A percentile compares a stretch with the other conserved stretches of the same genome.
phyloP scores from a whole-genome alignment of 257 asterid genomes.

The Buddleja alternifolia region DNA sequence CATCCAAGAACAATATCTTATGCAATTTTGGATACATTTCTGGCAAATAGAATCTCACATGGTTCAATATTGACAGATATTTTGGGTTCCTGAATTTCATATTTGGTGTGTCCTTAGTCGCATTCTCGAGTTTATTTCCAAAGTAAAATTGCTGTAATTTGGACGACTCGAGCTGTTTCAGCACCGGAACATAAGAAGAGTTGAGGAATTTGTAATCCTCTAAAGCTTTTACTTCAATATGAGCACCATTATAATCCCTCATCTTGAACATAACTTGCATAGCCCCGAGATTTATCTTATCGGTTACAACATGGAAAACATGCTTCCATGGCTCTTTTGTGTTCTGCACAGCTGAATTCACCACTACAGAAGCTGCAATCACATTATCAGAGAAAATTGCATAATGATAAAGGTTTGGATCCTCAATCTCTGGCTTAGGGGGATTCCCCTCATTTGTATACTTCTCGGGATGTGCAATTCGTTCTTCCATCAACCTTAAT shows the following conservation, averaged over 20 bases:
- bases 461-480: slow-evolving; percentile 42
- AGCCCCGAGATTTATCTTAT: slow-evolving; percentile 61
- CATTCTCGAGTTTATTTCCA: slow-evolving; percentile 50
- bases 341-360: slow-evolving; percentile 55
- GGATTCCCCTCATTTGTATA: slow-evolving; percentile 51
- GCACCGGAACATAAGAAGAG: slow-evolving; percentile 51
- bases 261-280: slow-evolving; percentile 66
- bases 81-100: slow-evolving; percentile 55
- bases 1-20: slow-evolving; percentile 47
- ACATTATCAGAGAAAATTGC: slow-evolving; percentile 61
- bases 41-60: slow-evolving; percentile 50
- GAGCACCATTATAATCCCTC: slow-evolving; percentile 46
- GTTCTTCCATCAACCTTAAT: slow-evolving; percentile 56
- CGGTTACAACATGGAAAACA: slow-evolving; percentile 62
- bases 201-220: slow-evolving; percentile 50
- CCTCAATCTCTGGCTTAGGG: slow-evolving; percentile 45
- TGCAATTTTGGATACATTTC: slow-evolving; percentile 53
- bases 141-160: slow-evolving; percentile 46
- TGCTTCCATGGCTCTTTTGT: slow-evolving; percentile 55
- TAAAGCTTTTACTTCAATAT: slow-evolving; percentile 49
- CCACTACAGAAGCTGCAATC: slow-evolving; percentile 62
- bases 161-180: slow-evolving; percentile 46
- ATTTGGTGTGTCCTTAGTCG: slow-evolving; percentile 48
- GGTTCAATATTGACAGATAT: slow-evolving; percentile 47
- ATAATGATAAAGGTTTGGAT: slow-evolving; percentile 55